Evolutionary conservation across 768 basidiomycete species (phyloP), one percentile per base, ranked within the genome.

Genomic region (Boletus sp.): DNA sequence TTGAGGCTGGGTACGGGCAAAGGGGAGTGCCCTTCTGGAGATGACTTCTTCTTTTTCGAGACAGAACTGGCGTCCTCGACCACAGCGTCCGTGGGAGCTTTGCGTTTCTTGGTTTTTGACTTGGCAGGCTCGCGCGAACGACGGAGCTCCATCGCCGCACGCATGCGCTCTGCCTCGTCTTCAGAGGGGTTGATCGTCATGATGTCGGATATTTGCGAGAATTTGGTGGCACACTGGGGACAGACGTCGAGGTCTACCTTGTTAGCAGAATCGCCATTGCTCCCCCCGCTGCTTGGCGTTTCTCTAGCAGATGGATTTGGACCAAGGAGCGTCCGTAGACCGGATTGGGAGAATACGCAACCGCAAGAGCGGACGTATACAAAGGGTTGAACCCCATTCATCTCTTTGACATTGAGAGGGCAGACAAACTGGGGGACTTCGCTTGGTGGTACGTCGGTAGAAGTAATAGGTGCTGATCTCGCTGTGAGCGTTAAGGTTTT

Each of bases 371-470:
- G 78, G 62, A 98, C 72, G 68, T 94, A 96, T 52, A 94, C 86
- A 70, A 98, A 98, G 0, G 94, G 92, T 51, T 89, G 82, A 4
- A 72, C 69, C 14, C 97, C 97, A 63, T 92, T 94, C 94, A 98
- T 98, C 75, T 97, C 96, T 71, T 93, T 92, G 60, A 92, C 76
- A 2, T 89, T 92, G 50, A 98, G 79, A 1, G 97, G 92, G 75
- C 97, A 99, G 54, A 94, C 85, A 65, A 94, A 98, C 52, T 81
- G 83, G 2, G 90, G 78, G 2, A 70, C 78, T 51, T 81, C 85
- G n/a, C 68, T 69, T 12, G 77, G 66, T 12, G 79, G 69, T 12
- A 67, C 55, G 5, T 80, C 66, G 3, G 74, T 60, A n/a, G 65
- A 52, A 1, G 67, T 45, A 15, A 65, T 30, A 2, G 81, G 75